Evolutionary conservation across 1,284 basidiomycete species (phyloP).

Genomic region (Rhodotorula sp.): DNA sequence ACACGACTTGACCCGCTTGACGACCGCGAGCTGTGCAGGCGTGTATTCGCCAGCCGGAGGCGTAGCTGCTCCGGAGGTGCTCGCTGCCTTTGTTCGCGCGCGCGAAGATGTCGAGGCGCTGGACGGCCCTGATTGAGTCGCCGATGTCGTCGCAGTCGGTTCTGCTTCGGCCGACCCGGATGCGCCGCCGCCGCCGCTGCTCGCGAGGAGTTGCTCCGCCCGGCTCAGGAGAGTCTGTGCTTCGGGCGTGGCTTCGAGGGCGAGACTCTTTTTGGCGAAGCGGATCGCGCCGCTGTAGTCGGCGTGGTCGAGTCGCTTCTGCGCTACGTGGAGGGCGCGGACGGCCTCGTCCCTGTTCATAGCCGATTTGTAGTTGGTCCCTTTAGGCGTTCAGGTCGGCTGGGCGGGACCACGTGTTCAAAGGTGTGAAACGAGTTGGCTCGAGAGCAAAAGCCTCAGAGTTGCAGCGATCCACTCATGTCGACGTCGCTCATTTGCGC

Average conservation of each 20-base stretch:
- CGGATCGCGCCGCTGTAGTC: slow-evolving; percentile 62
- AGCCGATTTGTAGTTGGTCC: background rate
- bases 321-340: slow-evolving; percentile 32
- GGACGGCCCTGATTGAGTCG: slow-evolving; percentile 4
- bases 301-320: slow-evolving; percentile 11
- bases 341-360: slow-evolving; percentile 29
- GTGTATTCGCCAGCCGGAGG: slow-evolving; percentile 60
- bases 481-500: slow-evolving; percentile 5
- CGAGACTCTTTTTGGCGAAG: slow-evolving; percentile 85
- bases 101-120: slow-evolving; percentile 10
- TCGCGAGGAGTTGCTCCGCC: slow-evolving; percentile 11
- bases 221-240: slow-evolving; percentile 58
- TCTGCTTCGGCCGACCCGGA: background rate
- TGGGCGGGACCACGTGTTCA: background rate
- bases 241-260: slow-evolving; percentile 78
- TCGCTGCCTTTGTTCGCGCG: background rate
- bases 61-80: slow-evolving; percentile 7
- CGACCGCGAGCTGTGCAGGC: slow-evolving; percentile 76
- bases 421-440: background rate
- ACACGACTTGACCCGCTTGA: slow-evolving; percentile 82
- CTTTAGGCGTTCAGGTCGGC: background rate
- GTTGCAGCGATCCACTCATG: background rate
- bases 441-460: background rate
- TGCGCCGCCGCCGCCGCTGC: background rate
- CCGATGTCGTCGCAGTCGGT: slow-evolving; percentile 7